Conservation (phyloP, 495 filamentous ascomycete species). For the Hypoxylon trugodes region DNA sequence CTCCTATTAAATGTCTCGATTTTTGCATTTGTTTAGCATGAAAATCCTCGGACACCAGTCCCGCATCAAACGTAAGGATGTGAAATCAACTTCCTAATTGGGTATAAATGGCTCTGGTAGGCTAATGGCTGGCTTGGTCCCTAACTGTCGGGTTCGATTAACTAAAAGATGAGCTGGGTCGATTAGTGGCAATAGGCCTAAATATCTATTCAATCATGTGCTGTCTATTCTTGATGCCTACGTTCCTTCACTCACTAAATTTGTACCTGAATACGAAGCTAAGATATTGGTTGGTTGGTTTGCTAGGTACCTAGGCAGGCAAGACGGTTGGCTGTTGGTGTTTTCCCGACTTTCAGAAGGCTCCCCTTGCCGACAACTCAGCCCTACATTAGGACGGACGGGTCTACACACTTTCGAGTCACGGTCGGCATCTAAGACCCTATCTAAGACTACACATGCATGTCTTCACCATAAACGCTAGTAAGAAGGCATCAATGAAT, state of each 20-base stretch:
- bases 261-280: neutral
- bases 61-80: constrained; percentile 3
- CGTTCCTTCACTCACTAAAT: neutral
- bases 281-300: neutral
- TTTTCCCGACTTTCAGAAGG: neutral
- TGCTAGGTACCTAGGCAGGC: no score
- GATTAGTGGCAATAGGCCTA: no score
- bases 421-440: constrained; percentile 9
- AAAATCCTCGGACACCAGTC: no score
- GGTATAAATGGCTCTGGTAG: constrained; percentile 1
- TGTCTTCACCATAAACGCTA: neutral
- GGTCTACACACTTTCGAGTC: constrained; percentile 5
- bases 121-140: neutral
- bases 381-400: constrained; percentile 6
- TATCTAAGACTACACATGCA: constrained; percentile 18
- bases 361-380: neutral
- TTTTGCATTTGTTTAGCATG: no score
- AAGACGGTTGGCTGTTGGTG: neutral
- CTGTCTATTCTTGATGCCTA: no score
- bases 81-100: constrained; percentile 16
- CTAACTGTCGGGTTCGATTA: neutral
- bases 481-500: constrained; percentile 2
- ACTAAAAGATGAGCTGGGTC: neutral
- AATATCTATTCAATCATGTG: no score
- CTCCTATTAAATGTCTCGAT: no score